A percentile compares a stretch with the other conserved stretches of the same genome.
Conservation (phyloP, 164 flowering plant species). For the Nymphaea thermarum region DNA sequence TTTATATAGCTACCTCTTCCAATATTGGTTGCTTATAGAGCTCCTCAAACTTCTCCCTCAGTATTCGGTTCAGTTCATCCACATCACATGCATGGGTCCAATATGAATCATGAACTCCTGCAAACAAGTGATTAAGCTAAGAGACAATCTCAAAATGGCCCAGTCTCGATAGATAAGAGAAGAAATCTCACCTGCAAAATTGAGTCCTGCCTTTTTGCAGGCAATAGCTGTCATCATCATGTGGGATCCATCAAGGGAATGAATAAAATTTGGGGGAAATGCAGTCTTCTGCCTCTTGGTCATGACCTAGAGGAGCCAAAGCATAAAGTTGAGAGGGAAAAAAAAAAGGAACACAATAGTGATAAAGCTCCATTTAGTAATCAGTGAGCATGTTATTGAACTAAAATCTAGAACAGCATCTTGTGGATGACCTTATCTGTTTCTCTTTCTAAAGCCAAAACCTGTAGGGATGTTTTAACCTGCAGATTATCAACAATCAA, state of each 20-base stretch:
- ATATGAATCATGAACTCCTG: slow-evolving; percentile 98
- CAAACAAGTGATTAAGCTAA: slow-evolving; percentile 6
- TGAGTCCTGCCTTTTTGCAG: slow-evolving; percentile 79
- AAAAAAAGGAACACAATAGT: background rate
- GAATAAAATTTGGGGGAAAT: slow-evolving; percentile 96
- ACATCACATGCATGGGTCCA: slow-evolving; percentile 99
- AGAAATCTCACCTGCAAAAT: slow-evolving; percentile 74
- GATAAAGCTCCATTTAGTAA: background rate
- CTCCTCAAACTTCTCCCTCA: slow-evolving; percentile 86
- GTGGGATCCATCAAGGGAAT: slow-evolving; percentile 97
- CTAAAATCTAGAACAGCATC: background rate
- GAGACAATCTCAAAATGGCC: background rate
- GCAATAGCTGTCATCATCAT: slow-evolving; percentile 99
- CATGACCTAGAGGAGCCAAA: slow-evolving; percentile 34
- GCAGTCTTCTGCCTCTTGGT: slow-evolving; percentile 84
- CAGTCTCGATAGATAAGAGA: background rate
- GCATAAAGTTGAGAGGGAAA: background rate
- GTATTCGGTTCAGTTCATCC: slow-evolving; percentile 75
- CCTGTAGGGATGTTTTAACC: slow-evolving; percentile 83
- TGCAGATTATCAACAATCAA: slow-evolving; percentile 18
- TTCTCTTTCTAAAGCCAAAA: slow-evolving; percentile 52
- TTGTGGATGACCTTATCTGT: slow-evolving; percentile 55
- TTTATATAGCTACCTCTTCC: slow-evolving; percentile 49
- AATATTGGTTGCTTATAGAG: slow-evolving; percentile 75
- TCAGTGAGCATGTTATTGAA: background rate